phyloP scores from a whole-genome alignment of 2,329 filamentous ascomycete genomes.

The Periconia sp. region DNA sequence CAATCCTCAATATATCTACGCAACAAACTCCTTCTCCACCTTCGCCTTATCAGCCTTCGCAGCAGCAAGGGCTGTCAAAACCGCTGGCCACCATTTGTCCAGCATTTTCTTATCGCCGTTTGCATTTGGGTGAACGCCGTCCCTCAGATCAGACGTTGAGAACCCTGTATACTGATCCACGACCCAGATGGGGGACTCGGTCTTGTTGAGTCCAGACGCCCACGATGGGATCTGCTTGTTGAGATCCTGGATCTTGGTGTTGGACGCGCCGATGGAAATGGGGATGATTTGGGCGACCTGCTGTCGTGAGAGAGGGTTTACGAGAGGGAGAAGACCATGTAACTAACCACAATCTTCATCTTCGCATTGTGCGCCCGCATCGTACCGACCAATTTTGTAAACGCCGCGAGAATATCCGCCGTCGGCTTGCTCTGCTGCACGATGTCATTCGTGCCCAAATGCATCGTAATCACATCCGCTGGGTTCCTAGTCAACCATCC shows the following conservation, averaged over 20 bases:
- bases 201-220: conserved; percentile 43
- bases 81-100: conserved; percentile 33
- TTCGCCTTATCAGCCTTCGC: conserved; percentile 18
- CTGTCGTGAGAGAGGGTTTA: neutral
- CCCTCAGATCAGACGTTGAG: conserved; percentile 36
- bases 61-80: conserved; percentile 25
- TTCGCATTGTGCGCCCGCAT: conserved; percentile 46
- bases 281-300: conserved; percentile 49
- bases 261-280: conserved; percentile 32
- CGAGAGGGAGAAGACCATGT: neutral
- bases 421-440: conserved; percentile 45
- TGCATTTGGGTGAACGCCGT: conserved; percentile 47
- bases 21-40: too few relatives aligned
- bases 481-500: conserved; percentile 48
- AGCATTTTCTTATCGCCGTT: conserved; percentile 47
- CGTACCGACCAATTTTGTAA: conserved; percentile 41
- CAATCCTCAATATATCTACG: too few relatives aligned
- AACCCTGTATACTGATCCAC: conserved; percentile 48
- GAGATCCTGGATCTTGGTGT: conserved; percentile 42
- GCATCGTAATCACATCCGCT: conserved; percentile 51
- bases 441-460: conserved; percentile 50
- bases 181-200: conserved; percentile 46
- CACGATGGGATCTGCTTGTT: conserved; percentile 45
- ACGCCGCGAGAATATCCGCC: conserved; percentile 45
- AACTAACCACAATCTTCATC: conserved; percentile 49